phyloP scores from a whole-genome alignment of 495 filamentous ascomycete genomes.

The Schizothecium vesticola region DNA sequence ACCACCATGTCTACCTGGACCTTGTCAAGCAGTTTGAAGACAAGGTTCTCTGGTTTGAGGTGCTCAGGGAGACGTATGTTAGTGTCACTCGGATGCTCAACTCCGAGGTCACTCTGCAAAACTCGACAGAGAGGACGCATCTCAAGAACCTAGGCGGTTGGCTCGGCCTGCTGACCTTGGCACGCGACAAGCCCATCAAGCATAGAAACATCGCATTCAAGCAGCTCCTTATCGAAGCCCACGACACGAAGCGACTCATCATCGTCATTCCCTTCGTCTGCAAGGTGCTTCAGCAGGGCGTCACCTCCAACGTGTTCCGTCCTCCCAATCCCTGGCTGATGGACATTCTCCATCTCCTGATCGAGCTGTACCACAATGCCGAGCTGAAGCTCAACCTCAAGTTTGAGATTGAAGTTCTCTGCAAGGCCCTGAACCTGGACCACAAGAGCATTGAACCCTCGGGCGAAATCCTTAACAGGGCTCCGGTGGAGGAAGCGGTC shows the following conservation, averaged over 20 bases:
- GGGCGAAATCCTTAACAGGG: constrained; percentile 68
- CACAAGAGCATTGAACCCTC: constrained; percentile 83
- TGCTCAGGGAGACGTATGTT: constrained; percentile 87
- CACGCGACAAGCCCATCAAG: constrained; percentile 91
- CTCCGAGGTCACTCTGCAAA: constrained; percentile 75
- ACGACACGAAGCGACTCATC: constrained; percentile 80
- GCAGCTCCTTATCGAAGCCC: constrained; percentile 86
- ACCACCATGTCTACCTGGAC: constrained; percentile 85
- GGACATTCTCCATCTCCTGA: constrained; percentile 82
- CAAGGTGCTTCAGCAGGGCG: constrained; percentile 81
- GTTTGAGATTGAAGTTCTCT: constrained; percentile 97
- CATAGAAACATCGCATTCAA: constrained; percentile 97
- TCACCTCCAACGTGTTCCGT: constrained; percentile 80
- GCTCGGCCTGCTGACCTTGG: constrained; percentile 90
- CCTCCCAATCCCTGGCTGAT: constrained; percentile 96
- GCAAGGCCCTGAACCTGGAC: constrained; percentile 82
- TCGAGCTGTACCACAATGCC: constrained; percentile 88
- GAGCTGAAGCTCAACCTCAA: constrained; percentile 92
- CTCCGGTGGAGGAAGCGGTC: constrained; percentile 57
- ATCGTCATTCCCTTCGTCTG: constrained; percentile 95
- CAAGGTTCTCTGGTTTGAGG: constrained; percentile 74
- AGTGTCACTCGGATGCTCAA: constrained; percentile 82
- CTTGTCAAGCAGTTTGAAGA: constrained; percentile 78
- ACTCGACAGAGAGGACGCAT: constrained; percentile 72
- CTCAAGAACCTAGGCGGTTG: constrained; percentile 88